Conservation (phyloP, 2,329 filamentous ascomycete genomes). For the Aspergillus pseudoviridinutans region DNA sequence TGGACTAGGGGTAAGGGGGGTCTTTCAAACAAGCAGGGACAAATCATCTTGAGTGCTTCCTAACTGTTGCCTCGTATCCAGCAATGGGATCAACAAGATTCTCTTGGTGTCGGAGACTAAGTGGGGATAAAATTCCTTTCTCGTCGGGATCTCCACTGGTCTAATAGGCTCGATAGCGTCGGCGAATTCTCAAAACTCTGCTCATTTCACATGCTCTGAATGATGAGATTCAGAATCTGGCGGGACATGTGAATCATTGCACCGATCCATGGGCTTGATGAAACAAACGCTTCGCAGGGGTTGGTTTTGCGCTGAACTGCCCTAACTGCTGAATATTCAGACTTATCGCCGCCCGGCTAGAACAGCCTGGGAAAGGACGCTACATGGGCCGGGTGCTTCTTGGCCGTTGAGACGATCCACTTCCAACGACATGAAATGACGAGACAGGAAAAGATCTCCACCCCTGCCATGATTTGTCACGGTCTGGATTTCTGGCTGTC, state of each 20-base stretch:
- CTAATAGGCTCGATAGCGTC: background rate
- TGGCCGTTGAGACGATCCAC: background rate
- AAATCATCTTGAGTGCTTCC: background rate
- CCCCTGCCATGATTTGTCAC: background rate
- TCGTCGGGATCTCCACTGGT: background rate
- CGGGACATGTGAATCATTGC: no score
- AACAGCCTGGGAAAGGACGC: no score
- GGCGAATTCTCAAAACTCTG: background rate
- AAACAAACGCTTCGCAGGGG: no score
- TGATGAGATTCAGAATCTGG: background rate
- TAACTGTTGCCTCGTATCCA: background rate
- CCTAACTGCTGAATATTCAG: background rate
- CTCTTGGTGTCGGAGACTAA: background rate
- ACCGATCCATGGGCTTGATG: no score
- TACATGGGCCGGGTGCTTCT: background rate
- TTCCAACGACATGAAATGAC: background rate
- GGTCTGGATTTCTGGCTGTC: background rate
- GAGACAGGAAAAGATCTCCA: background rate
- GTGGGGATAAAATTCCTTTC: background rate
- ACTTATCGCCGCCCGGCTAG: background rate
- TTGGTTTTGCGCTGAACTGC: no score
- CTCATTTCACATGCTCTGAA: background rate
- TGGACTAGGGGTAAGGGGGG: background rate
- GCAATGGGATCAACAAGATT: background rate
- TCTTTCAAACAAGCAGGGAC: background rate